Percentiles rank a stretch among this genome's conserved stretches.
Evolutionary conservation across 2,329 filamentous ascomycete species (phyloP).

Genomic region (Colletotrichum sp.): DNA sequence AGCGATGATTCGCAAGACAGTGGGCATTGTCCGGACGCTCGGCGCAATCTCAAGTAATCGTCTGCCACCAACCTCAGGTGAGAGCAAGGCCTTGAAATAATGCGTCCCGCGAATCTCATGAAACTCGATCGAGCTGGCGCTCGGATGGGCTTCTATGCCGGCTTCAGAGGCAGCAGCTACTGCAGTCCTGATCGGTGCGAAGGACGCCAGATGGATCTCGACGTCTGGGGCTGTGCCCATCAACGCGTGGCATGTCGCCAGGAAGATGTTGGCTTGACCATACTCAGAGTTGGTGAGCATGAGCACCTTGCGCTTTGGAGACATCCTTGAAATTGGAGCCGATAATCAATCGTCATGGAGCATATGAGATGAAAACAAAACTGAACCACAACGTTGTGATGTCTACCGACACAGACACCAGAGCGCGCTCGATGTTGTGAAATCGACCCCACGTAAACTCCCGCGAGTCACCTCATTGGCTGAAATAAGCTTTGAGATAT

Average conservation of each 20-base stretch:
- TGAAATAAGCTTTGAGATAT: background rate
- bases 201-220: constrained; percentile 18
- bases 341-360: no score
- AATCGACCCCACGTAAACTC: background rate
- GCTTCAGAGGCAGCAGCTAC: background rate
- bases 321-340: background rate
- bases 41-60: background rate
- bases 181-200: background rate
- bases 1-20: background rate
- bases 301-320: background rate
- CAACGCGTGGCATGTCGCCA: constrained; percentile 24
- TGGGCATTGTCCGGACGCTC: background rate
- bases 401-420: no score
- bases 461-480: background rate
- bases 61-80: background rate
- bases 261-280: constrained; percentile 28
- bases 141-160: background rate
- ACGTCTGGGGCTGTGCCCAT: background rate
- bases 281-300: constrained; percentile 25
- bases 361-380: no score
- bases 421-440: background rate
- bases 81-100: constrained; percentile 1
- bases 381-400: no score
- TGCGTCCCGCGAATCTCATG: background rate
- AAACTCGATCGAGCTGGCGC: background rate